Percentiles rank a stretch among this genome's conserved stretches.
phyloP scores from a whole-genome alignment of 805 yeast species.

The Myxozyma kluyveri region DNA sequence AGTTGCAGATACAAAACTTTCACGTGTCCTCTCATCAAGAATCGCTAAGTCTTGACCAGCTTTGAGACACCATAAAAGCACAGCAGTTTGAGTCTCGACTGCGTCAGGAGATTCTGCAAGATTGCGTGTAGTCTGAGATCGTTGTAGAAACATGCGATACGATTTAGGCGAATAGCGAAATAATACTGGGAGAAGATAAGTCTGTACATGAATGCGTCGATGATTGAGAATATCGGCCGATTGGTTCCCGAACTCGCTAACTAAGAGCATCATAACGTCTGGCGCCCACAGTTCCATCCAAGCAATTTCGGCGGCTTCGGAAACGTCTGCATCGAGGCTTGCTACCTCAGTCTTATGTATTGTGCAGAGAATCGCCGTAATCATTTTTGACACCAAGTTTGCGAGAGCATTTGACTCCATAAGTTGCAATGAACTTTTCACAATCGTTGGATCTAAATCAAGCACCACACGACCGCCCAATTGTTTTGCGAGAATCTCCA shows the following conservation, averaged over 20 bases:
- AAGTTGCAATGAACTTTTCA: slow-evolving; percentile 46
- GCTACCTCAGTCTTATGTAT: slow-evolving; percentile 3
- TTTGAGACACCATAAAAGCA: slow-evolving; percentile 55
- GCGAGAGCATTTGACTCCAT: slow-evolving; percentile 63
- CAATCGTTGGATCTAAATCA: slow-evolving; percentile 46
- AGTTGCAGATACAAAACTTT: slow-evolving; percentile 37
- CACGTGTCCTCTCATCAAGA: slow-evolving; percentile 41
- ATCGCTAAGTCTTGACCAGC: slow-evolving; percentile 63
- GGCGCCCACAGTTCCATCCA: slow-evolving; percentile 58
- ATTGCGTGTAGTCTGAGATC: slow-evolving; percentile 29
- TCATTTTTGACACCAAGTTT: slow-evolving; percentile 44
- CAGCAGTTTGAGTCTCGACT: slow-evolving; percentile 37
- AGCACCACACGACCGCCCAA: slow-evolving; percentile 47
- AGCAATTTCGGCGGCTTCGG: slow-evolving; percentile 17
- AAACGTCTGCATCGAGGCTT: slow-evolving; percentile 1
- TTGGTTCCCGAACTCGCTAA: slow-evolving; percentile 39
- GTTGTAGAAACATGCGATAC: slow-evolving; percentile 42
- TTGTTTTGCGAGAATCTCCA: slow-evolving; percentile 56
- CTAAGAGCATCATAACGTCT: slow-evolving; percentile 42
- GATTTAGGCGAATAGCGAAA: slow-evolving; percentile 52
- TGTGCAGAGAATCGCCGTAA: slow-evolving; percentile 21
- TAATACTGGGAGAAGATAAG: slow-evolving; percentile 61
- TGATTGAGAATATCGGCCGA: background rate
- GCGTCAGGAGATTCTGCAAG: background rate
- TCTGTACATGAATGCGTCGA: slow-evolving; percentile 44